phyloP scores from a whole-genome alignment of 2,329 filamentous ascomycete species.

The Fusarium sp. region DNA sequence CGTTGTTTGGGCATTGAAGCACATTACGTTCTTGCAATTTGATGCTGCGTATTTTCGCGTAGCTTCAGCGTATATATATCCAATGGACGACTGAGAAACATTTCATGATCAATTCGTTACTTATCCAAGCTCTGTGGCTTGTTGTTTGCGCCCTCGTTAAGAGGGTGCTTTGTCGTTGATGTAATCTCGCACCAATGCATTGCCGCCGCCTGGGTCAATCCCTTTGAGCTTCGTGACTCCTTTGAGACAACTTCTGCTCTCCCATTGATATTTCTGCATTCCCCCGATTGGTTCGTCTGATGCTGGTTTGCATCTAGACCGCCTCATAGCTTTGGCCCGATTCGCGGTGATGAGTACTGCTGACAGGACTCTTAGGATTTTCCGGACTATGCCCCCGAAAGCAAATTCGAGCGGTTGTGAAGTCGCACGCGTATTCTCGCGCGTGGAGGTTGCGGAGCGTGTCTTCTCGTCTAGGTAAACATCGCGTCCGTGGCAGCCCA shows the following conservation, averaged over 20 bases:
- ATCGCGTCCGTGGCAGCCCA: slow-evolving; percentile 58
- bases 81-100: slow-evolving; percentile 3
- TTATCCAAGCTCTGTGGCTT: not conserved
- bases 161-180: not conserved
- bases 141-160: not conserved
- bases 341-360: not conserved
- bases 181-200: not conserved
- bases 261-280: not conserved
- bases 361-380: not conserved
- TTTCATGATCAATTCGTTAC: slow-evolving; percentile 11
- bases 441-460: not conserved
- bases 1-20: slow-evolving; percentile 10
- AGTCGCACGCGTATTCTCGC: not conserved
- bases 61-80: slow-evolving; percentile 18
- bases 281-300: not conserved
- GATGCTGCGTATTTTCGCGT: slow-evolving; percentile 5
- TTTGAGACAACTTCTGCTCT: not conserved
- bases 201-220: not conserved
- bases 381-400: not conserved
- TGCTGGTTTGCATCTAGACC: not conserved
- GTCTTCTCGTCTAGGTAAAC: slow-evolving; percentile 47
- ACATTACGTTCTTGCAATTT: slow-evolving; percentile 19
- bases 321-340: not conserved
- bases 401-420: not conserved
- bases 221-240: not conserved